phyloP scores from a whole-genome alignment of 441 rosid genomes.

The Macaranga tanarius region DNA sequence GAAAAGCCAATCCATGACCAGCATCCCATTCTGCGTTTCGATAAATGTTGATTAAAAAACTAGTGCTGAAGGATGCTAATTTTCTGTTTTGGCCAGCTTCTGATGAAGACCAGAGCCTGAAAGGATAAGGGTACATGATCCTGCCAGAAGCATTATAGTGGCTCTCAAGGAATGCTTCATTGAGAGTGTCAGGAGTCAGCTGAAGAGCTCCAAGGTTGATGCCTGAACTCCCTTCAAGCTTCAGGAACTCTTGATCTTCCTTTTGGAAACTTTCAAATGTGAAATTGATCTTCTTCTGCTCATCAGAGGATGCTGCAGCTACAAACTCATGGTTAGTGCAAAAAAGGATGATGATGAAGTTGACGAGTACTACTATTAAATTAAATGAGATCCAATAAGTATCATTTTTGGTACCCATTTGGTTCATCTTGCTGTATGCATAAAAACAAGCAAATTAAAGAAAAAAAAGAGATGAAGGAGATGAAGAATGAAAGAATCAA shows the following conservation, averaged over 20 bases:
- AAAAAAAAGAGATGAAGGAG: too few species aligned
- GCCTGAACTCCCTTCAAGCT: neutral
- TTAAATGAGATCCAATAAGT: too few species aligned
- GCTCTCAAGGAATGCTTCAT: neutral
- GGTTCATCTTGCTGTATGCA: too few species aligned
- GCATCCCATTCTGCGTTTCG: neutral
- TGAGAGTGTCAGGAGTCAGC: slow-evolving; percentile 11
- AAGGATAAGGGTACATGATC: slow-evolving; percentile 31
- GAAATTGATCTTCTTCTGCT: slow-evolving; percentile 3
- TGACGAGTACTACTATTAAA: too few species aligned
- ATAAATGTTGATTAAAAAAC: slow-evolving; percentile 45
- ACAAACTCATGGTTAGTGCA: neutral
- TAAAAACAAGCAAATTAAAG: too few species aligned
- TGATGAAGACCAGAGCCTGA: slow-evolving; percentile 38
- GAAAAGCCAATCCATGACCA: slow-evolving; percentile 51
- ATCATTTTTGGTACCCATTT: too few species aligned
- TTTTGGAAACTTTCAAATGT: neutral
- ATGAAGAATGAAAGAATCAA: too few species aligned
- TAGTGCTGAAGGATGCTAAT: slow-evolving; percentile 44
- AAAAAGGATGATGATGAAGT: neutral
- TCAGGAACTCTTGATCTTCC: neutral
- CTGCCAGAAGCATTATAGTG: slow-evolving; percentile 42
- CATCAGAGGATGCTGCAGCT: neutral
- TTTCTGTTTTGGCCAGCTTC: neutral
- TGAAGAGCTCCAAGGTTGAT: slow-evolving; percentile 15